A percentile compares a stretch with the other conserved stretches of the same genome.
Evolutionary conservation across 1,284 basidiomycete species (phyloP).

Genomic region (Golubevia pallescens): DNA sequence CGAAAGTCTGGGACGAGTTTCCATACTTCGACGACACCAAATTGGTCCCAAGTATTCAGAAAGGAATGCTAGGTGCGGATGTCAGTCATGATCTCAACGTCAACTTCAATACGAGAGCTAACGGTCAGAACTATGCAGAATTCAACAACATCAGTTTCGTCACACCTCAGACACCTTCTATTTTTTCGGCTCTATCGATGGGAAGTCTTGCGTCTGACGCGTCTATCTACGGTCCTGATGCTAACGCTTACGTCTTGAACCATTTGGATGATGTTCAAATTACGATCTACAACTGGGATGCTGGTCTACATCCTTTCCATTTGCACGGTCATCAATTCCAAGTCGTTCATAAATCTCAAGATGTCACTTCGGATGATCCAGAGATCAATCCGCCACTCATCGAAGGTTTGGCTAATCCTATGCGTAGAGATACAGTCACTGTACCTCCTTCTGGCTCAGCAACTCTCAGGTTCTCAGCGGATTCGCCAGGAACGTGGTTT

Average conservation of each 20-base stretch:
- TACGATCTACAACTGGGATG: constrained; percentile 79
- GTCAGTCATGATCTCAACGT: constrained; percentile 65
- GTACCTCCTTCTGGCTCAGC: constrained; percentile 72
- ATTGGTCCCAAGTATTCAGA: constrained; percentile 63
- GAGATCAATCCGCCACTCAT: constrained; percentile 79
- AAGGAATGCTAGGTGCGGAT: constrained; percentile 62
- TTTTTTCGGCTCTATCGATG: constrained; percentile 78
- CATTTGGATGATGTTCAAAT: constrained; percentile 80
- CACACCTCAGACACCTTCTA: constrained; percentile 68
- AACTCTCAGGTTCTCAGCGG: constrained; percentile 74
- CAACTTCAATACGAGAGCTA: constrained; percentile 67
- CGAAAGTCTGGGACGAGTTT: constrained; percentile 22
- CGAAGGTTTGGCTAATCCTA: constrained; percentile 80
- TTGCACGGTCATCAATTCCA: constrained; percentile 31
- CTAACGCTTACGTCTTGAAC: constrained; percentile 73
- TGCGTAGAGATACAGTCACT: constrained; percentile 74
- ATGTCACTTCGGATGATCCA: constrained; percentile 80
- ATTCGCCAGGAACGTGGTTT: constrained; percentile 82
- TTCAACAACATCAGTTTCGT: constrained; percentile 66
- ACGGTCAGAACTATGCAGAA: constrained; percentile 53
- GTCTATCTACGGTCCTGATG: constrained; percentile 16
- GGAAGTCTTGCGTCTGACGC: constrained; percentile 65
- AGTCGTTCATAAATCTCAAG: constrained; percentile 74
- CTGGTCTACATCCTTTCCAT: constrained; percentile 71
- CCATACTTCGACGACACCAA: constrained; percentile 66